Evolutionary conservation across 805 yeast species (phyloP), one percentile per base, ranked within the genome.

Genomic region (Candida odintsovae): DNA sequence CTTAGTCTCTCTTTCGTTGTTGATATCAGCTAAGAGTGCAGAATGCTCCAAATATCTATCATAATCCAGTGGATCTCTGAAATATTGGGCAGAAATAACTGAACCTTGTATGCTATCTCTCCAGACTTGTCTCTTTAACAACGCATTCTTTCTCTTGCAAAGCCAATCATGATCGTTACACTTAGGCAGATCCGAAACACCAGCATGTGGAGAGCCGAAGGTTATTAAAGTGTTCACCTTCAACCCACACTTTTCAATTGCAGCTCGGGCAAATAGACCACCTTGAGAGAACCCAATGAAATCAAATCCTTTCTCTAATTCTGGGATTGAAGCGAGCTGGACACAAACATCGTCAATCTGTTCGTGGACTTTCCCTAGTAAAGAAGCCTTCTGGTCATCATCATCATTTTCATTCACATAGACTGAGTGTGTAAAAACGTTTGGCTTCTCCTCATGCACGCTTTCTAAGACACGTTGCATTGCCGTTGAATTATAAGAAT

Each of bases 231-330:
- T 79, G 43, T 73, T 62, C 3, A 83, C 69, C 19, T 64, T 58
- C 58, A 72, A 31, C 13, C 43, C 53, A 62, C 92, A 86, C 21
- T 75, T 63, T 58, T 87, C 84, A 25, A 78, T 69, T 25, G 83
- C 73, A 6, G 82, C 83, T 40, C 95, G 65, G n/a, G 84, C 65
- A 50, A 86, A 80, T n/a, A 86, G 63, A 0, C 95, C 95, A 37
- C 95, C 95, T 59, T 86, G 95, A 0, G 92, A 84, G 53, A 83
- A 82, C 6, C 95, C 95, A 37, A 86, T 71, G 6, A 82, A 86
- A 59, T 84, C 82, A 57, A 85, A 82, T 0, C 90, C 90, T 29
- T 64, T 46, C 2, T 47, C 43, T 8, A 85, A 65, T 45, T 73
- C 77, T 1, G 78, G 66, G 1, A 76, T 68, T 1, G 53, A 53